Percentiles rank a stretch among this genome's conserved stretches.
phyloP scores from a whole-genome alignment of 257 asterid genomes.

The Gentiana macrophylla region DNA sequence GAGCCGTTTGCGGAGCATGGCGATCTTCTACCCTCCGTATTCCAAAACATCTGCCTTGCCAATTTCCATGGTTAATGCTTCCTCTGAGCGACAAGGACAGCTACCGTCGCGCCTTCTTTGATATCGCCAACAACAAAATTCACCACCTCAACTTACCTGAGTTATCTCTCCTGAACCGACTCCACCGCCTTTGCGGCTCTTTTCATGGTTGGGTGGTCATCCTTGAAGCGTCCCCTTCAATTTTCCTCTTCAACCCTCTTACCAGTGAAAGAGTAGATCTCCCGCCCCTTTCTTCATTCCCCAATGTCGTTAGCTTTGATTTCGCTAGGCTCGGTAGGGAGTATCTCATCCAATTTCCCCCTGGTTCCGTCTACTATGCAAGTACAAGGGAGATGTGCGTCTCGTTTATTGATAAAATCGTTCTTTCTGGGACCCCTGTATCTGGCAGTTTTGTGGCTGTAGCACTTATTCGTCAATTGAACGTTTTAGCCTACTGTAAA shows the following conservation, averaged over 20 bases:
- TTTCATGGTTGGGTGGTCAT: constrained; percentile 62
- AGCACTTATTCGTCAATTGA: constrained; percentile 35
- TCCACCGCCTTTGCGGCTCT: constrained; percentile 63
- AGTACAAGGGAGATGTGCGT: constrained; percentile 68
- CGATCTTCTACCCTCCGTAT: constrained; percentile 35
- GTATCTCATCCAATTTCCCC: constrained; percentile 32
- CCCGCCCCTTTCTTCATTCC: constrained; percentile 52
- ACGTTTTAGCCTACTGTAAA: constrained; percentile 49
- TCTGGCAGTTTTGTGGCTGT: constrained; percentile 32
- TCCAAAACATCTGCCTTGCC: constrained; percentile 50
- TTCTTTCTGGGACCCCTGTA: constrained; percentile 48
- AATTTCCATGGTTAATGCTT: constrained; percentile 89
- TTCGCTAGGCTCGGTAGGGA: constrained; percentile 58
- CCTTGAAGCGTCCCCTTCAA: constrained; percentile 56
- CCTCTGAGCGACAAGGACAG: constrained; percentile 25
- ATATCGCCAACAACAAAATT: constrained; percentile 27
- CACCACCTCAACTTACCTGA: constrained; percentile 51
- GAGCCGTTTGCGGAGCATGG: constrained; percentile 54
- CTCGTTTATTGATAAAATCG: constrained; percentile 41
- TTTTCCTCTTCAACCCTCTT: constrained; percentile 60
- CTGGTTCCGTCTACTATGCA: constrained; percentile 5
- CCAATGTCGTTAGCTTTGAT: constrained; percentile 44
- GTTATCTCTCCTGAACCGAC: constrained; percentile 47
- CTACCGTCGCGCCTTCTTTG: constrained; percentile 38
- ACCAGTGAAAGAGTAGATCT: constrained; percentile 43